These are phyloP conservation scores for Boletellus sp. DNA, from an alignment of 768 basidiomycete genomes.

Conservation along the genomic window DNA sequence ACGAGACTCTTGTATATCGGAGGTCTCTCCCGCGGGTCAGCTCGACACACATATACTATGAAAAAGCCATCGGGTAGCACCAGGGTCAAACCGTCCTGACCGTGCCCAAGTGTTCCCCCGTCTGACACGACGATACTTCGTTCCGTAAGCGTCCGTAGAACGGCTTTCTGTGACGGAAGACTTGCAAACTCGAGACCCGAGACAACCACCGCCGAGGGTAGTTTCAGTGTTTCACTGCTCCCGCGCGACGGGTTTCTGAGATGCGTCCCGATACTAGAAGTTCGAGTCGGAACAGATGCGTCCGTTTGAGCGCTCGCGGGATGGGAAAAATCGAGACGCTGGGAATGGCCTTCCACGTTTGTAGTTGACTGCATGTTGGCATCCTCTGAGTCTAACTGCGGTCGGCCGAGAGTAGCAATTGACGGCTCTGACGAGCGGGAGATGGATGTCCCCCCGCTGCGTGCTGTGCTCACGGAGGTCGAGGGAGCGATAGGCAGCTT, in stretches of 20 bases:
- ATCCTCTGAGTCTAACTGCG: slow-evolving; percentile 16
- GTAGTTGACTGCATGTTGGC: slow-evolving; percentile 1
- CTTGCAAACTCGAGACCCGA: slow-evolving; percentile 67
- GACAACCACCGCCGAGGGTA: slow-evolving; percentile 60
- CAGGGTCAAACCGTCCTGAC: slow-evolving; percentile 28
- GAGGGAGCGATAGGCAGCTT: slow-evolving; percentile 16
- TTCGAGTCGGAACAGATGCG: slow-evolving; percentile 10
- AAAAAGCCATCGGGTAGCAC: slow-evolving; percentile 62
- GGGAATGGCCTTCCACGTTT: slow-evolving; percentile 1
- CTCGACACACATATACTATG: slow-evolving; percentile 67
- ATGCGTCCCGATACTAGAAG: slow-evolving; percentile 9
- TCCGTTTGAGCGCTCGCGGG: slow-evolving; percentile 13
- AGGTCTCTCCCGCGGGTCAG: slow-evolving; percentile 62
- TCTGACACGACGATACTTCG: slow-evolving; percentile 44
- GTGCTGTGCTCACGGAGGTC: slow-evolving; percentile 20
- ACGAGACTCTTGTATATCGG: slow-evolving; percentile 63
- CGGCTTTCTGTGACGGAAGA: slow-evolving; percentile 51
- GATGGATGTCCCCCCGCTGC: slow-evolving; percentile 24
- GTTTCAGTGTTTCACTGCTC: slow-evolving; percentile 26
- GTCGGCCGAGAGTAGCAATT: slow-evolving; percentile 6
- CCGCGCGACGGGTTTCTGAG: slow-evolving; percentile 13
- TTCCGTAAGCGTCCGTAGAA: slow-evolving; percentile 51
- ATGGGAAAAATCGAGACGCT: slow-evolving; percentile 10
- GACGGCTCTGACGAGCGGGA: slow-evolving; percentile 22
- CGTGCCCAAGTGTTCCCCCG: slow-evolving; percentile 12